Base-by-base conservation (phyloP, 305 asterid species). In the Fraxinus latifolia region DNA sequence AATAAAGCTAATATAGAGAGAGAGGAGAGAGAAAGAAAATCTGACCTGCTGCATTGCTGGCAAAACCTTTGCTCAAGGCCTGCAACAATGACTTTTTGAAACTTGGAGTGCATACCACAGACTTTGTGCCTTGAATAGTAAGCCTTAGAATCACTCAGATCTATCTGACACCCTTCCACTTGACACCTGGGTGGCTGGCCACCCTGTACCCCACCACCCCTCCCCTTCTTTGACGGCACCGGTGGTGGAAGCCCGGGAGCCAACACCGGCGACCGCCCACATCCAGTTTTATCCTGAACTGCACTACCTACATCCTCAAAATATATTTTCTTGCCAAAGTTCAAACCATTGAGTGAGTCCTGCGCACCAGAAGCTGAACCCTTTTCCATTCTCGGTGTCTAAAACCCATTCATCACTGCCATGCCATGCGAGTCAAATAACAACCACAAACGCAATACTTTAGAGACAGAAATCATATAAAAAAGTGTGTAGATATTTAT, bases 41-140 rank as follows among this genome's bases (percentile, higher is more conserved):
- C 86, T 79, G 77, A 90, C 93, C 93, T 86, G 90, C 93, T 90
- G 47, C 93, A 90, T 83, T 90, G 92, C 86, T 90, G 93, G 85
- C 93, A 90, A 73, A 90, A 90, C 88, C 93, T 90, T 82, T 89
- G 93, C 81, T 86, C 87, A 81, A 87, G 81, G 19, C 93, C 93
- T 6, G 87, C 87, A 87, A 90, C 93, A 84, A 87, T 75, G 62
- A 86, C 93, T 77, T 70, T 84, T 6, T 86, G 84, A 36, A 89
- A 86, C 83, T 90, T 90, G 78, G 93, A 90, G 74, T 90, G 93
- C 87, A 88, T 77, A 67, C 89, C 86, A 80, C 93, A 90, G n/a
- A 90, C 93, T 80, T 89, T 90, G 79, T 90, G 93, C 88, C 90
- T 86, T 0, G 91, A 88, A 85, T 89, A 89, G 82, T 89, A 89